A percentile compares a stretch with the other conserved stretches of the same genome.
Conservation (phyloP, 176 grass and related monocot species). For the Melocanna baccifera region DNA sequence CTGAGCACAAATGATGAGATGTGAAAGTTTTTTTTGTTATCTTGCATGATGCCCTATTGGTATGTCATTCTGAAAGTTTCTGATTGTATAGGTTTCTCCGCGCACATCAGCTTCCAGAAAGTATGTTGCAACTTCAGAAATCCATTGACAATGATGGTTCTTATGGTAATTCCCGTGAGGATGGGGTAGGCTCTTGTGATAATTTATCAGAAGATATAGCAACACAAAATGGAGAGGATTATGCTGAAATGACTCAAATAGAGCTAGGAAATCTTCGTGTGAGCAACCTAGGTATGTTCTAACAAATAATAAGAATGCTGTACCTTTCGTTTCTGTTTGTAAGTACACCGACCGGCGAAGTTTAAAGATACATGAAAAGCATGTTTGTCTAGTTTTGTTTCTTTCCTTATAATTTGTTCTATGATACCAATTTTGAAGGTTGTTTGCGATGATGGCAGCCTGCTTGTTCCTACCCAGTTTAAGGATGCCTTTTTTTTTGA, state of each 20-base stretch:
- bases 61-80: slow-evolving; percentile 1
- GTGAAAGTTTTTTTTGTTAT: slow-evolving; percentile 12
- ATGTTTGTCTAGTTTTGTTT: neutral
- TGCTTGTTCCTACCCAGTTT: neutral
- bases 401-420: neutral
- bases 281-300: slow-evolving; percentile 74
- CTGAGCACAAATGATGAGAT: neutral
- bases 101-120: slow-evolving; percentile 78
- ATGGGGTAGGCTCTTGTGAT: slow-evolving; percentile 46
- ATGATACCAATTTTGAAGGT: neutral
- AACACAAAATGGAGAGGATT: slow-evolving; percentile 46
- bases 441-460: neutral
- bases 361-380: neutral
- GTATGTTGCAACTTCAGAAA: slow-evolving; percentile 81
- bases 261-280: slow-evolving; percentile 85
- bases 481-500: neutral
- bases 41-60: neutral
- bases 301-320: slow-evolving; percentile 9
- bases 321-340: slow-evolving; percentile 13
- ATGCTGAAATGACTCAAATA: slow-evolving; percentile 61
- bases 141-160: slow-evolving; percentile 42
- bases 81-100: slow-evolving; percentile 68
- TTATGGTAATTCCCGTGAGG: slow-evolving; percentile 47
- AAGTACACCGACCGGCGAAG: neutral
- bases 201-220: slow-evolving; percentile 57